phyloP scores from a whole-genome alignment of 352 stramenopile genomes.

The Phytophthora cryptogea region DNA sequence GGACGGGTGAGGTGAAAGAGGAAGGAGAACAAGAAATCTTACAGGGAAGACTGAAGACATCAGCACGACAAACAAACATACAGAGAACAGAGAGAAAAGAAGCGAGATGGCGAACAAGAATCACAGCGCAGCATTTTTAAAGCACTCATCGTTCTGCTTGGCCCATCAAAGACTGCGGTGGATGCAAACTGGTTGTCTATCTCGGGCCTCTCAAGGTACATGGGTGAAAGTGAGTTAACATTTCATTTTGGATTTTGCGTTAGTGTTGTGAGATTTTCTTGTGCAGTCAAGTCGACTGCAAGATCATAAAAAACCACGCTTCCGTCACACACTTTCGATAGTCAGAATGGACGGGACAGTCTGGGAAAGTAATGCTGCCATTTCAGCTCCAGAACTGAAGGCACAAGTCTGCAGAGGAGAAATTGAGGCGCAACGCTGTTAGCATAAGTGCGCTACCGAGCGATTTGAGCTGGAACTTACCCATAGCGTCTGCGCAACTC shows the following conservation, averaged over 20 bases:
- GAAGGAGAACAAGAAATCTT: conserved; percentile 34
- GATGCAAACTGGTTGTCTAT: conserved; percentile 11
- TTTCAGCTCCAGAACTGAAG: conserved; percentile 50
- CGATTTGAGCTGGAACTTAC: conserved; percentile 26
- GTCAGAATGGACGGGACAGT: conserved; percentile 22
- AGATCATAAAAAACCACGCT: background rate
- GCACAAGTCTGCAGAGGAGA: conserved; percentile 42
- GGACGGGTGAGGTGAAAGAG: conserved; percentile 22
- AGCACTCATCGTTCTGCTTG: conserved; percentile 21
- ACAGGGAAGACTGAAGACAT: conserved; percentile 45
- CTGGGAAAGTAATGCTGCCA: conserved; percentile 63
- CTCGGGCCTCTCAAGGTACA: conserved; percentile 18
- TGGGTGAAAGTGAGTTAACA: conserved; percentile 40
- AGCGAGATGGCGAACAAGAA: conserved; percentile 33
- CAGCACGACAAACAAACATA: conserved; percentile 39
- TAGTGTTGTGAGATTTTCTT: conserved; percentile 19
- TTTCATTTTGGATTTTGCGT: conserved; percentile 36
- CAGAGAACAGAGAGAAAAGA: conserved; percentile 29
- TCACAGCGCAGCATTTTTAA: conserved; percentile 37
- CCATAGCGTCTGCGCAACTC: conserved; percentile 65
- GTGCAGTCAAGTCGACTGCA: conserved; percentile 6
- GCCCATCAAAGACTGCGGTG: conserved; percentile 18
- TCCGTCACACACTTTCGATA: background rate
- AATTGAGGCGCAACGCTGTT: background rate
- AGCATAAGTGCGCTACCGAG: background rate